Evolutionary conservation across 805 yeast species (phyloP).

Genomic region (Huiozyma sinensis): DNA sequence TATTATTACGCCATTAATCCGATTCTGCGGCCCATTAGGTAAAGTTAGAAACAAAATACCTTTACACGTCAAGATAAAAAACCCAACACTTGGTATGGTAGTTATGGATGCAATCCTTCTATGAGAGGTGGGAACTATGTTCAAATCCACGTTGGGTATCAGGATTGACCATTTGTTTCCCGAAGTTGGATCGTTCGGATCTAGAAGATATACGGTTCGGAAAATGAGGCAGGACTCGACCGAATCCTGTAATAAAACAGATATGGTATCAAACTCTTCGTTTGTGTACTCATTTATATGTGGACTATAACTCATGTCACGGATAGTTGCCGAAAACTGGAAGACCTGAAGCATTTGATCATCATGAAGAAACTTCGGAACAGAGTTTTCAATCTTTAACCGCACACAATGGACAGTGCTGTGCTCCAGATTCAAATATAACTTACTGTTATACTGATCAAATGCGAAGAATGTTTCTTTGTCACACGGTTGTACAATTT

Average conservation of each 20-base stretch:
- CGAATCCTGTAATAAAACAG: conserved; percentile 5
- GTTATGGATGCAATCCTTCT: conserved; percentile 1
- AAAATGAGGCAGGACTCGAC: conserved; percentile 2
- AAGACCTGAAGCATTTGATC: conserved; percentile 2
- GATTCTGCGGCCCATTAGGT: conserved; percentile 12
- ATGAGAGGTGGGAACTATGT: too few species aligned
- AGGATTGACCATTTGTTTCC: conserved; percentile 3
- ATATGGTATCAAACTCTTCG: conserved; percentile 10
- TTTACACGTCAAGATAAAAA: conserved; percentile 10
- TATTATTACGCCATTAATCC: conserved; percentile 7
- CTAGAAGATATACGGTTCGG: conserved; percentile 5
- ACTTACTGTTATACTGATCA: conserved; percentile 7
- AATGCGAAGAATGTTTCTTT: conserved; percentile 3
- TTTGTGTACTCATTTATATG: conserved; percentile 8
- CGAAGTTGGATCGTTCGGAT: neutral
- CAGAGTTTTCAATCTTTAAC: conserved; percentile 1
- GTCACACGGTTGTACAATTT: conserved; percentile 1
- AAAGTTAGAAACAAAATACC: conserved; percentile 7
- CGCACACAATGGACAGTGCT: conserved; percentile 6
- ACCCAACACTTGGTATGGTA: conserved; percentile 15
- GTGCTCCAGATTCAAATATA: conserved; percentile 9
- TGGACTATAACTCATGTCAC: conserved; percentile 6
- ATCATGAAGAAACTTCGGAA: conserved; percentile 6
- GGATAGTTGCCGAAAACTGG: conserved; percentile 5
- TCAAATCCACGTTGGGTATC: conserved; percentile 1